Evolutionary conservation across 257 asterid genomes (phyloP), one percentile per base, ranked within the genome.

Genomic region (Cruciata laevipes): DNA sequence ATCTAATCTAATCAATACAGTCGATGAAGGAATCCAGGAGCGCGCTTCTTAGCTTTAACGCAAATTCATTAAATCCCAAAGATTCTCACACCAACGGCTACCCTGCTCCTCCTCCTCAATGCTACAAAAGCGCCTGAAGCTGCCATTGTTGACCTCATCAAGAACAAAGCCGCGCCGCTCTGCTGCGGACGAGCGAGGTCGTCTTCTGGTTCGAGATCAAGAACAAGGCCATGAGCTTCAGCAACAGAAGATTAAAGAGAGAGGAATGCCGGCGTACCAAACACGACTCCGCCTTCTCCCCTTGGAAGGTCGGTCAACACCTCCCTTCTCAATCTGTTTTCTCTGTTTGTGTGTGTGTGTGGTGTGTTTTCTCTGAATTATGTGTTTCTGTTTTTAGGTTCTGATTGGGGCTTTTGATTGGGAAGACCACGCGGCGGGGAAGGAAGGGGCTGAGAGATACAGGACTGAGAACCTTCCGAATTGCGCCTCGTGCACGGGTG

Each of bases 271-370:
- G 76, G 65, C 94, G 83, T 60, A 86, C 96, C 65, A 84, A 85
- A 63, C 97, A 94, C 11, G 99, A 90, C 67, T 79, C 95, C 40
- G 83, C 84, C 76, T 90, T 94, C 88, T 88, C 96, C 67, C 74
- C 71, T 0, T 94, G 99, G 99, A 90, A 94, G 96, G 99, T 82
- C 30, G 30, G 30, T 27, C 30, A 2, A 27, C 30, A 27, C 30
- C n/a, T 47, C 51, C 51, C 51, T 40, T 40, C 49, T 40, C 17
- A 11, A 42, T 42, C 51, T 47, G 4, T 47, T 47, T 42, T 42
- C 16, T 40, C 17, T 42, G 16, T 42, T 4, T 42, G 16, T 47
- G 4, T 47, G 8, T 3, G 2, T 47, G 7, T 47, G 20, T 20
- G 60, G 5, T 7, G 18, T 57, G 16, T 23, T 27, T 69, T 72